Evolutionary conservation across 106 monocot genomes (phyloP), one percentile per base, ranked within the genome.

Genomic region (Dactylorhiza incarnata): DNA sequence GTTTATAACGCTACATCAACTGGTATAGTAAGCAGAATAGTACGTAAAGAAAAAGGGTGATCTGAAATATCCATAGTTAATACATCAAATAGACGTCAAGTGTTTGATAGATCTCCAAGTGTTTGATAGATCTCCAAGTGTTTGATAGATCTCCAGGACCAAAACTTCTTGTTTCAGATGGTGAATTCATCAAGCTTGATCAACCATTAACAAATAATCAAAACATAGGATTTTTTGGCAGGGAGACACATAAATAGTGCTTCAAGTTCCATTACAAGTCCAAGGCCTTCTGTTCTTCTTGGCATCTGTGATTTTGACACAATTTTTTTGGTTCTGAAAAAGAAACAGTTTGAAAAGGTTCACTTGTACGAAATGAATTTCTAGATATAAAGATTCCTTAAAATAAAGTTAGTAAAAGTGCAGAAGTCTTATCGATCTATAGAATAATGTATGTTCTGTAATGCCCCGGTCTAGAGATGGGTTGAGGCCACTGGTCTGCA

Each of bases 251-350:
- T 7, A 76, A 76, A 65, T 76, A 48, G 47, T 76, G 23, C 59
- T 76, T 76, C 29, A 76, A 62, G 75, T 62, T 76, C 59, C 45
- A 61, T 76, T 76, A 76, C 22, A 48, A 19, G 59, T 76, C 59
- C 76, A 48, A 76, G 47, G 63, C 44, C 48, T 76, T 76, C 19
- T 59, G 58, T 20, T 59, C 12, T 59, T 59, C 58, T 59, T 59
- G 58, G 58, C 14, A 59, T 1, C 1, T 59, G 58, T 59, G 19
- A 15, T 17, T 59, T n/a, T 59, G n/a, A n/a, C 19, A 7, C 50
- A 51, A 51, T 13, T 51, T 7, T 52, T 59, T 7, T 59, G 58
- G 58, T 59, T 20, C 9, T 59, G 0, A 12, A 59, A 59, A 59
- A 59, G 58, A 59, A 59, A 59, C 17, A 59, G 58, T 59, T 59